Evolutionary conservation across 371 early-diverging fungal genomes (phyloP).

Genomic region (Fennellomyces sp.): DNA sequence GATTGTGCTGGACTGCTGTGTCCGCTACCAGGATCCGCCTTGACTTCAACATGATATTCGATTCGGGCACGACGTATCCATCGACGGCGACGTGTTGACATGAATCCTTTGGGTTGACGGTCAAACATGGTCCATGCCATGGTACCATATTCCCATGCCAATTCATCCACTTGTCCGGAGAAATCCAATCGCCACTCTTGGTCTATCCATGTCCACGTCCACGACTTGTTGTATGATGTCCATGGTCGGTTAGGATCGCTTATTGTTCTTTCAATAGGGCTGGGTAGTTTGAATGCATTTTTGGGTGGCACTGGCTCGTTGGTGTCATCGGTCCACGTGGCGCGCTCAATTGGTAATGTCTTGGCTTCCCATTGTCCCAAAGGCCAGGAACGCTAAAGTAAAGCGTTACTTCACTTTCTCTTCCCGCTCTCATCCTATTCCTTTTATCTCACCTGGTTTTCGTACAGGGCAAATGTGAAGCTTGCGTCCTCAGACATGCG

Average conservation of each 20-base stretch:
- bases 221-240: conserved; percentile 6
- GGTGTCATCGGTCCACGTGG: conserved; percentile 20
- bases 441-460: conserved; percentile 15
- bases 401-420: neutral
- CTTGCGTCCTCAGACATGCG: neutral
- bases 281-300: conserved; percentile 10
- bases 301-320: conserved; percentile 7
- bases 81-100: conserved; percentile 23
- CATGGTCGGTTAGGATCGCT: neutral
- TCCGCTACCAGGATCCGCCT: no score
- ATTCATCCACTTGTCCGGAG: conserved; percentile 10
- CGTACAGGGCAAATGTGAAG: conserved; percentile 18
- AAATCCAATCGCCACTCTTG: conserved; percentile 15
- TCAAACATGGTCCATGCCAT: conserved; percentile 19
- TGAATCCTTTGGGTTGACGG: conserved; percentile 12
- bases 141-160: conserved; percentile 24
- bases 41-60: conserved; percentile 9
- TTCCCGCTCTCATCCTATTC: neutral
- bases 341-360: conserved; percentile 7
- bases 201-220: conserved; percentile 21
- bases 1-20: conserved; percentile 6
- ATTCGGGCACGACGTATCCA: conserved; percentile 18
- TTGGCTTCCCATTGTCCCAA: conserved; percentile 18
- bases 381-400: conserved; percentile 15
- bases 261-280: conserved; percentile 1